phyloP scores from a whole-genome alignment of 2,329 filamentous ascomycete genomes.

The Pezicula rhizophila region DNA sequence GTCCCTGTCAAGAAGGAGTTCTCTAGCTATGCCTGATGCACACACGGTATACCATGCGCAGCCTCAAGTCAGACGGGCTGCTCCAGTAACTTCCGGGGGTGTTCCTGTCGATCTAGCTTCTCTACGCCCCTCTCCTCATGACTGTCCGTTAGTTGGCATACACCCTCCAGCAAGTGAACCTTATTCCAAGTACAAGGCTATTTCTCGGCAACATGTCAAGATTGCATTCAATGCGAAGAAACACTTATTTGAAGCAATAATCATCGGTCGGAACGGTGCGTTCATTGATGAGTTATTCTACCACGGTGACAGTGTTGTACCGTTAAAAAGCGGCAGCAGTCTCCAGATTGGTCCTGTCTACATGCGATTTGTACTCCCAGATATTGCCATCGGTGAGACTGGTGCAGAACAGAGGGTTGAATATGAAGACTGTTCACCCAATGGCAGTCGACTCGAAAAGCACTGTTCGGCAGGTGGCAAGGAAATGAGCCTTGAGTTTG shows the following conservation, averaged over 20 bases:
- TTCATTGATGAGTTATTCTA: constrained; percentile 58
- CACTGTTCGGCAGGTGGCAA: constrained; percentile 53
- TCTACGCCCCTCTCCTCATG: constrained; percentile 53
- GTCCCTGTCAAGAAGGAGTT: constrained; percentile 24
- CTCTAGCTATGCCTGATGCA: constrained; percentile 20
- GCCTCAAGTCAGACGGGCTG: constrained; percentile 32
- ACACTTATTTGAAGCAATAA: constrained; percentile 57
- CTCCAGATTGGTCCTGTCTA: constrained; percentile 67
- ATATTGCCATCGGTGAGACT: constrained; percentile 49
- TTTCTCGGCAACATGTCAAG: constrained; percentile 68
- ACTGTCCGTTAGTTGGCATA: constrained; percentile 63
- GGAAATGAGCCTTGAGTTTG: constrained; percentile 70
- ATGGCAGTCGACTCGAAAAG: constrained; percentile 30
- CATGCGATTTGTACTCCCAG: constrained; percentile 64
- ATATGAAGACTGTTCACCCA: constrained; percentile 38
- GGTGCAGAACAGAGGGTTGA: constrained; percentile 47
- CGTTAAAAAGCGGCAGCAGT: constrained; percentile 57
- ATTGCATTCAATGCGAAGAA: constrained; percentile 63
- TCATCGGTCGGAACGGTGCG: constrained; percentile 58
- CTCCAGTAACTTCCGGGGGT: constrained; percentile 53
- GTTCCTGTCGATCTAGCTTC: constrained; percentile 53
- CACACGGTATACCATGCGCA: constrained; percentile 45
- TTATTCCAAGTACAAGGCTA: constrained; percentile 60
- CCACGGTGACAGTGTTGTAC: constrained; percentile 44
- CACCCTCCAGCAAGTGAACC: constrained; percentile 62